Evolutionary conservation across 148 eudicot genomes (phyloP), one percentile per base, ranked within the genome.

Genomic region (Suaeda aralocaspica): DNA sequence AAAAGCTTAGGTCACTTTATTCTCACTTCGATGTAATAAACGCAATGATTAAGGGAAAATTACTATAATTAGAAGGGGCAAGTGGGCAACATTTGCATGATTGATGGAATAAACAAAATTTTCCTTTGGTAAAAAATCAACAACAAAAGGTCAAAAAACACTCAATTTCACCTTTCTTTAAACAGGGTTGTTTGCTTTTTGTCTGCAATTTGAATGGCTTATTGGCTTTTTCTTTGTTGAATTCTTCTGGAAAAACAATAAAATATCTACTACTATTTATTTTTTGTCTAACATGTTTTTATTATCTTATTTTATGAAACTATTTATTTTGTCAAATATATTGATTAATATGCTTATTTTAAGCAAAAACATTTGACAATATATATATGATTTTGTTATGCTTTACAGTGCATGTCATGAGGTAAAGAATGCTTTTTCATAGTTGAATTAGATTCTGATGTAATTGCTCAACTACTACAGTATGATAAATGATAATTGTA

Each of bases 21-120:
- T 60, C 24, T 71, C 49, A 60, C 46, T 36, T 61, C 8, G 74
- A 71, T 33, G 46, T 50, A 53, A 12, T 61, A 60, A 71, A 45
- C 46, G 29, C 55, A 72, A 64, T 72, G 44, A 72, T 72, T 24
- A 41, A 46, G 29, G 33, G 26, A 29, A 71, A 60, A 29, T 28
- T 42, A 36, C 18, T 49, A 25, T 9, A 61, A 72, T 61, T 31
- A 62, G 60, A 50, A 61, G 60, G 50, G 39, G 60, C 14, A 53
- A n/a, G n/a, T n/a, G n/a, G n/a, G 36, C 14, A 53, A 73, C 41
- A 42, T 28, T 64, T 13, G 76, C 76, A 73, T 73, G 76, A 73
- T 73, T 73, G 76, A 73, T 29, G 76, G 75, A 53, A 51, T 52
- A 72, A 72, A 41, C 11, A 11, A 19, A 16, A 55, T 1, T 2